Evolutionary conservation across 1,284 basidiomycete genomes (phyloP).

Genomic region (Rhodotorula glutinis): DNA sequence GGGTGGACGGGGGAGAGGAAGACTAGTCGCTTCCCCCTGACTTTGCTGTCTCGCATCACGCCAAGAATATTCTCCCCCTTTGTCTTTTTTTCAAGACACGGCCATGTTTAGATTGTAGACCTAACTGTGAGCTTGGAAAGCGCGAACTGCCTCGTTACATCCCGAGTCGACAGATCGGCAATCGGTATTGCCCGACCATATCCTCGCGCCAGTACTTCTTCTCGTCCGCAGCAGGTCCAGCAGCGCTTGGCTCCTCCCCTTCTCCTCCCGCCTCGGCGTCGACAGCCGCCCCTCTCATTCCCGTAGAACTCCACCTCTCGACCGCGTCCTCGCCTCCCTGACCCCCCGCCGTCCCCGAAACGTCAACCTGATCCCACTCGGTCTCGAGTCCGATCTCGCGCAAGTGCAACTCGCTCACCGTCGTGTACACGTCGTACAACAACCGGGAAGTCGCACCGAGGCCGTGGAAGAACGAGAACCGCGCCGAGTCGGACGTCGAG

Average conservation of each 20-base stretch:
- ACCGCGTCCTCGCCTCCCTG: neutral
- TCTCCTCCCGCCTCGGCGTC: neutral
- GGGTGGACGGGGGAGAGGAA: too few relatives aligned
- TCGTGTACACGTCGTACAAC: conserved; percentile 80
- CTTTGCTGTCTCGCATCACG: too few relatives aligned
- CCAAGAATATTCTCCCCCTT: too few relatives aligned
- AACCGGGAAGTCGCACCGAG: conserved; percentile 70
- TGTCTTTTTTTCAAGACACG: too few relatives aligned
- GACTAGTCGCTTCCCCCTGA: too few relatives aligned
- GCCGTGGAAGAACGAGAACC: conserved; percentile 96
- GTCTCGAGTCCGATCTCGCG: conserved; percentile 71
- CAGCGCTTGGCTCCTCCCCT: too few relatives aligned
- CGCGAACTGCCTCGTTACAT: neutral
- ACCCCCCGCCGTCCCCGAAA: conserved; percentile 42
- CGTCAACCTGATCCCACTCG: conserved; percentile 69
- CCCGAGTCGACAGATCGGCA: conserved; percentile 34
- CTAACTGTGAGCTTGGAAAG: too few relatives aligned
- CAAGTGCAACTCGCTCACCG: conserved; percentile 72
- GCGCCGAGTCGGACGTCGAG: conserved; percentile 54
- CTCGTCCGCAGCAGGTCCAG: conserved; percentile 11
- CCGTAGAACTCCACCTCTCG: conserved; percentile 15
- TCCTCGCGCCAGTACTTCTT: conserved; percentile 36
- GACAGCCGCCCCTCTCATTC: neutral
- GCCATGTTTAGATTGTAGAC: too few relatives aligned
- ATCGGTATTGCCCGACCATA: conserved; percentile 33